Conservation (phyloP, 306 rosid genomes). For the Ormosia emarginata region DNA sequence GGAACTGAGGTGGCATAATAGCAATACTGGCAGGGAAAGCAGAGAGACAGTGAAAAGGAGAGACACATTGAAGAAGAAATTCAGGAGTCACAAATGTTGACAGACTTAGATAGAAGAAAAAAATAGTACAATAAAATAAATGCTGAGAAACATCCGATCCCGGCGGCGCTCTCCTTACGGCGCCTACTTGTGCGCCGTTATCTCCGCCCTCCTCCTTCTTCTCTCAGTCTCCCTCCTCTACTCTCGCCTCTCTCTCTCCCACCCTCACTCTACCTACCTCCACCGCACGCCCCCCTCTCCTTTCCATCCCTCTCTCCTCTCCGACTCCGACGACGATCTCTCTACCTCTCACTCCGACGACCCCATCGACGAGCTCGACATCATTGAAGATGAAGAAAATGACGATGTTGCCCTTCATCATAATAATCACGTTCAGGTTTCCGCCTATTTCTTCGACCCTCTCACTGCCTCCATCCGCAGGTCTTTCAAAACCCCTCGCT, state of each 20-base stretch:
- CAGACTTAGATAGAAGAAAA: too few species aligned
- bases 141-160: slow-evolving; percentile 47
- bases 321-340: slow-evolving; percentile 29
- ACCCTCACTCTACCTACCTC: slow-evolving; percentile 22
- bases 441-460: slow-evolving; percentile 72
- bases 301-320: slow-evolving; percentile 22
- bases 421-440: not conserved
- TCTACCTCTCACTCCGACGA: slow-evolving; percentile 34
- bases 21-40: not conserved
- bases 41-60: not conserved
- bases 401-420: not conserved
- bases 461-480: slow-evolving; percentile 54
- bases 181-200: slow-evolving; percentile 55
- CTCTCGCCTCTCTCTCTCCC: slow-evolving; percentile 68
- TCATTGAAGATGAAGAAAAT: slow-evolving; percentile 36
- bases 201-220: slow-evolving; percentile 67
- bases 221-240: slow-evolving; percentile 78
- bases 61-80: not conserved
- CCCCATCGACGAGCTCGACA: slow-evolving; percentile 76
- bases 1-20: not conserved
- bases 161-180: slow-evolving; percentile 76
- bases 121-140: not conserved
- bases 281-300: slow-evolving; percentile 1
- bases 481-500: slow-evolving; percentile 43
- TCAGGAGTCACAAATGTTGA: not conserved